These are phyloP conservation scores for Hypomyces perniciosus DNA, from an alignment of 2,329 filamentous ascomycete species.

Conservation along the genomic window DNA sequence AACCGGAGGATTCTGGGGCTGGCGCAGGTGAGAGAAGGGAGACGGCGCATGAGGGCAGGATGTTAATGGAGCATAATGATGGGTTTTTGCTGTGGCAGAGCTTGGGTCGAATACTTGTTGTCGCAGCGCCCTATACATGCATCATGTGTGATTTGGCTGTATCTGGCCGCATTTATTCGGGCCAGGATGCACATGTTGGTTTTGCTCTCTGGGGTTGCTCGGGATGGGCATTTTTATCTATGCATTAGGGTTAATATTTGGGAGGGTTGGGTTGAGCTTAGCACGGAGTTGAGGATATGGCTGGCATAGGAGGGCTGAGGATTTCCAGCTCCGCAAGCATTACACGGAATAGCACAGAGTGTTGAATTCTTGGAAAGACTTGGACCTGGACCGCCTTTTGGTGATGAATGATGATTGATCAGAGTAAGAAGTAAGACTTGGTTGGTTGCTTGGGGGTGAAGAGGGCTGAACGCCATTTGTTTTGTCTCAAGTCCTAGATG, in stretches of 20 bases:
- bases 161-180: not conserved
- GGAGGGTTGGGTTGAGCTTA: slow-evolving; percentile 6
- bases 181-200: not conserved
- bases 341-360: slow-evolving; percentile 1
- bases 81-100: not conserved
- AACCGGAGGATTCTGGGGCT: slow-evolving; percentile 51
- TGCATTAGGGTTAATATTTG: slow-evolving; percentile 8
- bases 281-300: slow-evolving; percentile 11
- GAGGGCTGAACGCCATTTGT: no score
- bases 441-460: no score
- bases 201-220: not conserved
- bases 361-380: slow-evolving; percentile 1
- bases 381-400: no score
- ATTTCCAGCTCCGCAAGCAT: slow-evolving; percentile 4
- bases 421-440: no score
- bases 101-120: not conserved
- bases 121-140: not conserved
- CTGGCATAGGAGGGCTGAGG: slow-evolving; percentile 4
- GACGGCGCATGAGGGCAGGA: not conserved
- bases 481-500: no score
- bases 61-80: not conserved
- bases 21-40: slow-evolving; percentile 34
- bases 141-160: not conserved
- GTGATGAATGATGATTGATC: not conserved
- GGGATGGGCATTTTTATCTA: slow-evolving; percentile 5